phyloP scores from a whole-genome alignment of 768 basidiomycete species.

The Fomitopsis pulvina region DNA sequence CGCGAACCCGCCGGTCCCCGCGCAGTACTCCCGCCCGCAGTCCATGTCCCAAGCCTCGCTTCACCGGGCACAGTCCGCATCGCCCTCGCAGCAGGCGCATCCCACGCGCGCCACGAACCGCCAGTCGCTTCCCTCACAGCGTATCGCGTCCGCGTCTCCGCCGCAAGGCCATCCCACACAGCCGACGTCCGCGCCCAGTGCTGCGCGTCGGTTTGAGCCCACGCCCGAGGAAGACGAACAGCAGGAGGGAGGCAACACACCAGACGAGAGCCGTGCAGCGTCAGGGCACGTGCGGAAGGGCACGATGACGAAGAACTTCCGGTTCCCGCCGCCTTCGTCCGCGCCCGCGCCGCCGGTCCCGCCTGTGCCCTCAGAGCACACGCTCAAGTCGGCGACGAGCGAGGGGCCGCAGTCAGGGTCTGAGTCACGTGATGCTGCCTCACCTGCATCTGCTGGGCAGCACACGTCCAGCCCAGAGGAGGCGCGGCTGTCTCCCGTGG shows the following conservation, averaged over 20 bases:
- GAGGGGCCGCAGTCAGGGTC: constrained; percentile 3
- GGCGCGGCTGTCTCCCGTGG: constrained; percentile 18
- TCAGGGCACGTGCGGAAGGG: constrained; percentile 39
- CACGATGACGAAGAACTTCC: constrained; percentile 55
- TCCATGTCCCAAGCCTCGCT: constrained; percentile 71
- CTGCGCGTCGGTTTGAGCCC: constrained; percentile 34
- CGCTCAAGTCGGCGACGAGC: constrained; percentile 3
- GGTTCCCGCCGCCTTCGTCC: constrained; percentile 23
- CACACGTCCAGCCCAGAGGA: constrained; percentile 3
- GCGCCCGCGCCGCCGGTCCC: constrained; percentile 23
- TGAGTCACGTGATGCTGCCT: neutral
- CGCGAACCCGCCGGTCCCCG: constrained; percentile 42
- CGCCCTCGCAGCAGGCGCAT: constrained; percentile 25
- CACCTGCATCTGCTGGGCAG: neutral
- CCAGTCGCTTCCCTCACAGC: constrained; percentile 60
- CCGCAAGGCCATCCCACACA: constrained; percentile 35
- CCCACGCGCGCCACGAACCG: constrained; percentile 37
- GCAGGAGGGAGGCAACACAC: constrained; percentile 27
- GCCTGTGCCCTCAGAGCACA: constrained; percentile 10
- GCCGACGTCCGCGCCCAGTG: constrained; percentile 19
- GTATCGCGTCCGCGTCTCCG: constrained; percentile 34
- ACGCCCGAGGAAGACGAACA: constrained; percentile 43
- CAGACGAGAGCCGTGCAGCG: constrained; percentile 10
- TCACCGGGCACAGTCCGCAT: constrained; percentile 30
- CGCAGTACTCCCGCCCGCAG: constrained; percentile 46